Conservation (phyloP, 169 alveolate genomes). For the Plasmodium knowlesi region DNA sequence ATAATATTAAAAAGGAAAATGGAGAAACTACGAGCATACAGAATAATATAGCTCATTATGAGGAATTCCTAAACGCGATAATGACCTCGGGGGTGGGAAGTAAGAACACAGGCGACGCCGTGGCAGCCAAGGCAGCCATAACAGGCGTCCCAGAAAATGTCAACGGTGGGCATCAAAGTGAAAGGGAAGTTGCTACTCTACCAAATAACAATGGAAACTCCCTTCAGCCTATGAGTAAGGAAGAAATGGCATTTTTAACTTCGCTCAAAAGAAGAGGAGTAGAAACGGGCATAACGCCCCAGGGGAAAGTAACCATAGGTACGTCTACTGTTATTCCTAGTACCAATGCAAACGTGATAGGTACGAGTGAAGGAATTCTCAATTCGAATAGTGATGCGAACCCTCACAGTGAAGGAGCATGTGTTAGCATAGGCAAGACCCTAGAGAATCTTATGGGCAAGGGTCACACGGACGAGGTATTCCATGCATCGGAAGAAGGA, state of each 20-base stretch:
- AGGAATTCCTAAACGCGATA: slow-evolving; percentile 2
- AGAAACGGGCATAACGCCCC: background rate
- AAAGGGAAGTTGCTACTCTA: background rate
- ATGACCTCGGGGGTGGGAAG: background rate
- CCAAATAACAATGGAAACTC: background rate
- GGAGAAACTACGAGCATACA: background rate
- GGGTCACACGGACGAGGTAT: background rate
- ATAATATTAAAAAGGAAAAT: background rate
- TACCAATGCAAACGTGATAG: background rate
- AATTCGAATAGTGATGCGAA: background rate
- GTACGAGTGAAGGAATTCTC: background rate
- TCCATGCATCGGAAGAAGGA: background rate
- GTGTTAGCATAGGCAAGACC: background rate
- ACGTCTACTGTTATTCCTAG: background rate
- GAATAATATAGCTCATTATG: background rate
- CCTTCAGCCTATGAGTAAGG: background rate
- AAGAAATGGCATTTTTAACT: background rate
- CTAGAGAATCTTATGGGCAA: background rate
- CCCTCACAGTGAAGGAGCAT: background rate
- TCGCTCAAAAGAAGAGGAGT: background rate
- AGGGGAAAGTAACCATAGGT: background rate
- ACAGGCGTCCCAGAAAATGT: background rate
- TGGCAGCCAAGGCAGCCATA: background rate
- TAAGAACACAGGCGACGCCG: background rate
- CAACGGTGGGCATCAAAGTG: background rate